Conservation (phyloP, 2,329 filamentous ascomycete species). For the Colletotrichum sp. region DNA sequence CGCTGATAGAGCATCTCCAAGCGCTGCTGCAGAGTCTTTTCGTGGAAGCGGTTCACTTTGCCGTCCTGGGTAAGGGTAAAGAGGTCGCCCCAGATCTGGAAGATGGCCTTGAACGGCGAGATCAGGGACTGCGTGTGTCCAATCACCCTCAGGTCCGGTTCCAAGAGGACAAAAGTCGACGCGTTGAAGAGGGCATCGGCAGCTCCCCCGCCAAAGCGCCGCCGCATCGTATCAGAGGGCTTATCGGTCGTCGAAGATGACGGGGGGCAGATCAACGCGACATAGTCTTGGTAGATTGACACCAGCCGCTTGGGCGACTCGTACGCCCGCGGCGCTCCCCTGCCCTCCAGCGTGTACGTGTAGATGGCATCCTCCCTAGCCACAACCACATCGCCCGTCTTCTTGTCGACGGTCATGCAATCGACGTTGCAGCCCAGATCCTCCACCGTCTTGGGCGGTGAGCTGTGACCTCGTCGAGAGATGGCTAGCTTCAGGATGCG, state of each 20-base stretch:
- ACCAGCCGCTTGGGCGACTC: slow-evolving; percentile 89
- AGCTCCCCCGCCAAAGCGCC: slow-evolving; percentile 71
- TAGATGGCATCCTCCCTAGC: slow-evolving; percentile 95
- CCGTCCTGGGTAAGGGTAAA: slow-evolving; percentile 92
- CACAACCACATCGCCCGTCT: slow-evolving; percentile 85
- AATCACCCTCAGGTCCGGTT: slow-evolving; percentile 88
- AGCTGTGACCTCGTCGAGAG: slow-evolving; percentile 85
- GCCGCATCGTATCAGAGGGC: slow-evolving; percentile 64
- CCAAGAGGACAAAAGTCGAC: slow-evolving; percentile 88
- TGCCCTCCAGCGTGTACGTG: slow-evolving; percentile 84
- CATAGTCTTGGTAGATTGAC: slow-evolving; percentile 80
- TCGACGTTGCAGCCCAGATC: slow-evolving; percentile 90
- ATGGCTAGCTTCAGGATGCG: slow-evolving; percentile 87
- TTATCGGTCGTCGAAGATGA: slow-evolving; percentile 53
- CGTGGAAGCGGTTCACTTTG: slow-evolving; percentile 88
- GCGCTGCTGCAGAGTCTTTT: slow-evolving; percentile 88
- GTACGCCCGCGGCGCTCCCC: slow-evolving; percentile 87
- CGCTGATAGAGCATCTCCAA: slow-evolving; percentile 93
- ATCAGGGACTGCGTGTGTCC: slow-evolving; percentile 87
- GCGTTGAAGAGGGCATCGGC: slow-evolving; percentile 84
- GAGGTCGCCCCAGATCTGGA: slow-evolving; percentile 89
- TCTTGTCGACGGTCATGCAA: slow-evolving; percentile 88
- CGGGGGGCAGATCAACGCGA: slow-evolving; percentile 83
- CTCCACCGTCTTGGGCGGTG: slow-evolving; percentile 86
- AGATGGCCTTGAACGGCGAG: slow-evolving; percentile 78